These are phyloP conservation scores for Alternaria triticina DNA, from an alignment of 2,329 filamentous ascomycete species.

Conservation along the genomic window DNA sequence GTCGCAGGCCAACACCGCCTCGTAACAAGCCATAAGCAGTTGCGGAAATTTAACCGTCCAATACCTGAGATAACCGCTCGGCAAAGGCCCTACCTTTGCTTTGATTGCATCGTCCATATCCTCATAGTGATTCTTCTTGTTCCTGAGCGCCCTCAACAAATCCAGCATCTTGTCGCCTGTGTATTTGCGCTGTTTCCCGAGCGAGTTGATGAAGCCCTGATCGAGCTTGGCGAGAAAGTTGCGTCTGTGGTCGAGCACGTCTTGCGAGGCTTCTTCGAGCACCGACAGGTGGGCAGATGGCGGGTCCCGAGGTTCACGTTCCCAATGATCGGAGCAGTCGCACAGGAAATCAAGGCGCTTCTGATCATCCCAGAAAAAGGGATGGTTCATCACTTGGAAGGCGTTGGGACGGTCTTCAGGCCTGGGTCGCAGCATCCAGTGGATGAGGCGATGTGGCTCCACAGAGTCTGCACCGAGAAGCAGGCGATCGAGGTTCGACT, in stretches of 20 bases:
- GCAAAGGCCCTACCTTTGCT: constrained; percentile 72
- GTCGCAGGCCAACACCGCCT: constrained; percentile 34
- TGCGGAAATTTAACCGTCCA: constrained; percentile 83
- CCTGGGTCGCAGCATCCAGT: constrained; percentile 75
- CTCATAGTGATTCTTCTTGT: constrained; percentile 98
- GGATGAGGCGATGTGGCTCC: constrained; percentile 87
- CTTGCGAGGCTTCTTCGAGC: constrained; percentile 58
- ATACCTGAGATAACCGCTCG: constrained; percentile 82
- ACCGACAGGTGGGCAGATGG: constrained; percentile 71
- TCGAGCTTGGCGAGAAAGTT: constrained; percentile 83
- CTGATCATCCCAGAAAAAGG: constrained; percentile 94
- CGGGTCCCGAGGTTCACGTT: constrained; percentile 86
- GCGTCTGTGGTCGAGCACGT: constrained; percentile 61
- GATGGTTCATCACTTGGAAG: constrained; percentile 83
- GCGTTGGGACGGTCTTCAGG: constrained; percentile 75
- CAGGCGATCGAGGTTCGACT: constrained; percentile 73
- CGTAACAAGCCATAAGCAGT: constrained; percentile 79
- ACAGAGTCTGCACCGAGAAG: constrained; percentile 83
- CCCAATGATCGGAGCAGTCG: constrained; percentile 95
- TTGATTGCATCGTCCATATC: constrained; percentile 88
- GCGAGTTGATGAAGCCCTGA: constrained; percentile 81
- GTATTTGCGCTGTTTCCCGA: constrained; percentile 96
- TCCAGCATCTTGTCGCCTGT: constrained; percentile 84
- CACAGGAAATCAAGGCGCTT: constrained; percentile 92
- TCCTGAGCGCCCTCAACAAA: constrained; percentile 83